phyloP scores from a whole-genome alignment of 164 flowering plant species.

The Pachysandra terminalis region DNA sequence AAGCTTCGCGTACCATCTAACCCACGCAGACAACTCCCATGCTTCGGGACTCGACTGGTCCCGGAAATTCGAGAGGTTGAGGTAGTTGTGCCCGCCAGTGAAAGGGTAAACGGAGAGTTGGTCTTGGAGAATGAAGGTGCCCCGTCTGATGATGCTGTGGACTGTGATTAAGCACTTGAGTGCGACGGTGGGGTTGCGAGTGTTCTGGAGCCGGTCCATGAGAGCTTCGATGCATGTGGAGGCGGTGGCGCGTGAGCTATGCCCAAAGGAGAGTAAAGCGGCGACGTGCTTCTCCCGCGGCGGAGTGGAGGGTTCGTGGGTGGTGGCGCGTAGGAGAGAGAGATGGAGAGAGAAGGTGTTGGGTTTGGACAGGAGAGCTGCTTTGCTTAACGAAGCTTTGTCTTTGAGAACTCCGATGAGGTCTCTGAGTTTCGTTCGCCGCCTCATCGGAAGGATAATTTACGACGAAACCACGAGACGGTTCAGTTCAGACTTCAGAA shows the following conservation, averaged over 20 bases:
- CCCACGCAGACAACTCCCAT: conserved; percentile 54
- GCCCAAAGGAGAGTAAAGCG: conserved; percentile 46
- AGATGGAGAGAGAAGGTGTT: conserved; percentile 26
- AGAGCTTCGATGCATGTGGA: conserved; percentile 39
- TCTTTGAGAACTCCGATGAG: conserved; percentile 63
- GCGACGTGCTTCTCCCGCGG: conserved; percentile 45
- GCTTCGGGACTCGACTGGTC: conserved; percentile 36
- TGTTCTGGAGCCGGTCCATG: conserved; percentile 61
- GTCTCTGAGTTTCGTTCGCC: conserved; percentile 20
- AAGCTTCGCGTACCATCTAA: conserved; percentile 57
- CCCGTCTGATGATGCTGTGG: conserved; percentile 45
- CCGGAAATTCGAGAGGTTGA: conserved; percentile 57
- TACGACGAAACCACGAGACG: no score
- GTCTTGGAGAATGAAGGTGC: conserved; percentile 61
- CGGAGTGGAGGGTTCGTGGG: conserved; percentile 39
- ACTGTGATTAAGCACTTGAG: conserved; percentile 57
- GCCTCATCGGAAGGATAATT: conserved; percentile 19
- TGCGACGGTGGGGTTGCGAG: conserved; percentile 50
- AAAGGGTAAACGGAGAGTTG: conserved; percentile 65
- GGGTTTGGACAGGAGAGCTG: conserved; percentile 43
- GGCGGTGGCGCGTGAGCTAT: conserved; percentile 54
- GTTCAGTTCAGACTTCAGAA: neutral
- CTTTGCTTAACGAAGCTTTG: conserved; percentile 64
- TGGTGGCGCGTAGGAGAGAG: conserved; percentile 67
- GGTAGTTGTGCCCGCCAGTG: conserved; percentile 60